Evolutionary conservation across 805 yeast genomes (phyloP), one percentile per base, ranked within the genome.

Genomic region (Myxozyma monticola): DNA sequence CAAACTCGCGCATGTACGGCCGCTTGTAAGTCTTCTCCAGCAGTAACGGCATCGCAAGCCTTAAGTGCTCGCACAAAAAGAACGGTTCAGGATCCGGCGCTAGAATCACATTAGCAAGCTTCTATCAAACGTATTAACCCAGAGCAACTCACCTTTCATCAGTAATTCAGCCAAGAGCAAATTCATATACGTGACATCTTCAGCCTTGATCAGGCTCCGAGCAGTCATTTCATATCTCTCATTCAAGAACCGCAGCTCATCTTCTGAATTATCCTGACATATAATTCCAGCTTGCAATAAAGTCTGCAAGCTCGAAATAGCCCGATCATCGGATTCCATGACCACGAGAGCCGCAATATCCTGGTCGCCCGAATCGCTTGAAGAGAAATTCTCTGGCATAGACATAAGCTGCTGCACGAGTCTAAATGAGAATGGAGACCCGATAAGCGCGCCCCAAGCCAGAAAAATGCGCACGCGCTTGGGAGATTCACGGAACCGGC

Each of bases 381-480:
- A 48, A 28, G 59, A 54, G 25, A 45, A 15, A 1, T 42, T 51
- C 9, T 42, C 53, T 3, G 49, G 49, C 40, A 42, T 30, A 1
- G 30, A 14, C 54, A 50, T 50, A 18, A 51, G 37, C 22, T 14
- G 18, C 31, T 43, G 49, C 35, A 56, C 59, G 18, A 55, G 22
- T 3, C 42, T 25, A 35, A 55, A 56, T 15, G 59, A 44, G 43
- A 56, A 56, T 4, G 60, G 48, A 6, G 45, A 26, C 5, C 57
- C 60, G 14, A 51, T 41, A 10, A 56, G 42, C 17, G 54, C 45
- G 4, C 60, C 60, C 60, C 60, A 56, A 10, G 26, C 36, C 36
- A 56, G 37, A 21, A 56, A 56, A 21, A 41, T 47, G 7, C 45
- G 31, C 17, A 49, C 37, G 12, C 55, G 43, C 18, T 47, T 47